Base-by-base conservation (phyloP, 2,329 filamentous ascomycete genomes). In the Didymella pomorum region DNA sequence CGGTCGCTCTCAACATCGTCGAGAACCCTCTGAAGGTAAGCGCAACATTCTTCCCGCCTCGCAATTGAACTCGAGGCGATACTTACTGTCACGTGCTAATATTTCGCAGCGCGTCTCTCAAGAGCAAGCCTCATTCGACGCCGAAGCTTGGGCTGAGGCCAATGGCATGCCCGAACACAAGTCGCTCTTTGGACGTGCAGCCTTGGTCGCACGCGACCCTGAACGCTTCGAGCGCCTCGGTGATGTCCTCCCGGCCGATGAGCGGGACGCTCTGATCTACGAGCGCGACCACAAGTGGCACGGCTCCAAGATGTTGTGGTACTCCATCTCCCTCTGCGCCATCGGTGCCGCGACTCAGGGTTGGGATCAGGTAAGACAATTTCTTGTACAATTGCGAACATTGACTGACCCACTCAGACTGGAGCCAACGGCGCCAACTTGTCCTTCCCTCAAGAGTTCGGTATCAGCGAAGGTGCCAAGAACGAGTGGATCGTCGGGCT, bases 151-250 rank as follows among this genome's bases (percentile, higher is more conserved):
- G 68, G 88, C 87, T 37, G 78, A 79, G 14, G 77, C 83, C 41
- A 84, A 89, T 64, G 82, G 82, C 23, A 80, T 93, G 25, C 75
- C 79, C 2, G 84, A 89, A 52, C 82, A 89, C 63, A 76, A 86
- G 3, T 77, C 79, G 3, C 71, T 89, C 16, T 81, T 93, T 50
- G 81, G 84, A 50, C 89, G 88, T 67, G 91, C 89, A 31, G 91
- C 90, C 3, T 81, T 94, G 11, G 84, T 93, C 18, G 91, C 91
- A 2, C 89, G 91, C 72, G 86, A 89, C 65, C 89, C 89, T 0
- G 78, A 79, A 9, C 80, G 82, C 28, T 90, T 84, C 71, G 88
- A 91, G 56, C 79, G 82, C 31, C 82, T 92, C 52, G 78, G 84
- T 49, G 83, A 85, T 11, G 41, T 8, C 23, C 82, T 93, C 2